Percentiles rank a stretch among this genome's conserved stretches.
phyloP scores from a whole-genome alignment of 352 stramenopile genomes.

The Phytophthora cryptogea region DNA sequence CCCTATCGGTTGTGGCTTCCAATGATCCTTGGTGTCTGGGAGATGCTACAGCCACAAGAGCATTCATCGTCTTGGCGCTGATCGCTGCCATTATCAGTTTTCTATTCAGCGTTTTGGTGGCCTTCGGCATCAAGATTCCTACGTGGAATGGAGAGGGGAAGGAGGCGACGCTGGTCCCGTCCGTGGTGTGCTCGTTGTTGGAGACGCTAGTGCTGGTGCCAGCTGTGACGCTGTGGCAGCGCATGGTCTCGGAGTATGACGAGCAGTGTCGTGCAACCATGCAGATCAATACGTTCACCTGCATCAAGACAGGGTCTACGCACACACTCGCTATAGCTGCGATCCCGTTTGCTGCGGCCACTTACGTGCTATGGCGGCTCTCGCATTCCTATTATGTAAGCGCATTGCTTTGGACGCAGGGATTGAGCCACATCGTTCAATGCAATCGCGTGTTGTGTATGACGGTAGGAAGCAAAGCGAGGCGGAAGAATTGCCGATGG shows the following conservation, averaged over 20 bases:
- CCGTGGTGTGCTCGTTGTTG: slow-evolving; percentile 57
- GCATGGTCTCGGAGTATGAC: slow-evolving; percentile 59
- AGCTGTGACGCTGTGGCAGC: slow-evolving; percentile 61
- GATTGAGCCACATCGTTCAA: not conserved
- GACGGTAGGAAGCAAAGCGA: slow-evolving; percentile 46
- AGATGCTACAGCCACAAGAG: slow-evolving; percentile 48
- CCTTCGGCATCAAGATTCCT: slow-evolving; percentile 62
- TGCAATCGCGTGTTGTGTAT: not conserved
- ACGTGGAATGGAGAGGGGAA: slow-evolving; percentile 75
- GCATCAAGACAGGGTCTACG: slow-evolving; percentile 48
- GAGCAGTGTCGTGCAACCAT: slow-evolving; percentile 44
- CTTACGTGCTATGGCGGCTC: slow-evolving; percentile 64
- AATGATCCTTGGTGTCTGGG: slow-evolving; percentile 74
- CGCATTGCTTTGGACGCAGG: not conserved
- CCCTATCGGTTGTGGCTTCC: slow-evolving; percentile 36
- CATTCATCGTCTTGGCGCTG: slow-evolving; percentile 56
- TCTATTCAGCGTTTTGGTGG: slow-evolving; percentile 52
- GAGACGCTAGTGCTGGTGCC: slow-evolving; percentile 47
- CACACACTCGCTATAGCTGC: slow-evolving; percentile 47
- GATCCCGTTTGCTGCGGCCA: slow-evolving; percentile 44
- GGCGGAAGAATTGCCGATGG: slow-evolving; percentile 53
- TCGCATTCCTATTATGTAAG: slow-evolving; percentile 65
- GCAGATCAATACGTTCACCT: slow-evolving; percentile 59
- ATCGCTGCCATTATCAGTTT: slow-evolving; percentile 63
- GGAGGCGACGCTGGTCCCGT: slow-evolving; percentile 57